A percentile compares a stretch with the other conserved stretches of the same genome.
Conservation (phyloP, 768 basidiomycete genomes). For the Leccinellum albellum region DNA sequence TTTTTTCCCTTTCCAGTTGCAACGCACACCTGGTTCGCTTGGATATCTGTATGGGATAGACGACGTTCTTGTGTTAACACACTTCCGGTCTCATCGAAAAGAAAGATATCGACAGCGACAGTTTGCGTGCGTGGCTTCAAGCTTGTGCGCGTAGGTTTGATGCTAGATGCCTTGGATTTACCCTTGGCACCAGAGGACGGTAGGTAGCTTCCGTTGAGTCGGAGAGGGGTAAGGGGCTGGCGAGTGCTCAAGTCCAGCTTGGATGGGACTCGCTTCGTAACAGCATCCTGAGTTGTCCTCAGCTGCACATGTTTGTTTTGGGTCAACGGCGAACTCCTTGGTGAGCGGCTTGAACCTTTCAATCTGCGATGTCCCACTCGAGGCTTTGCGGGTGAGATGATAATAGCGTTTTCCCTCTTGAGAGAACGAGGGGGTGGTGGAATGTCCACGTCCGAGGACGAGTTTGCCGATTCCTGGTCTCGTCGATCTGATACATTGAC, state of each 20-base stretch:
- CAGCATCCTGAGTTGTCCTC: slow-evolving; percentile 8
- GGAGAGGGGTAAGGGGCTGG: slow-evolving; percentile 39
- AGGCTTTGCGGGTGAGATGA: slow-evolving; percentile 21
- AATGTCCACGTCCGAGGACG: slow-evolving; percentile 42
- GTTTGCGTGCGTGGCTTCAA: slow-evolving; percentile 44
- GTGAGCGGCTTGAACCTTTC: slow-evolving; percentile 15
- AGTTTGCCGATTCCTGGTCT: slow-evolving; percentile 24
- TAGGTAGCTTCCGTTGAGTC: slow-evolving; percentile 32
- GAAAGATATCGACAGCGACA: slow-evolving; percentile 63
- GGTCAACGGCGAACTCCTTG: slow-evolving; percentile 19
- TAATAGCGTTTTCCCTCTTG: slow-evolving; percentile 22
- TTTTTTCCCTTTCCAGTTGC: slow-evolving; percentile 9
- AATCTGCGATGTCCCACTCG: slow-evolving; percentile 9
- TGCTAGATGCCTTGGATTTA: slow-evolving; percentile 19
- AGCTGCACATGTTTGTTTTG: slow-evolving; percentile 25
- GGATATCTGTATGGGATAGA: slow-evolving; percentile 45
- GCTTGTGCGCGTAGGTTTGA: slow-evolving; percentile 20
- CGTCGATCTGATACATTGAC: slow-evolving; percentile 42
- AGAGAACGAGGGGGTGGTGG: slow-evolving; percentile 4
- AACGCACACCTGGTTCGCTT: slow-evolving; percentile 29
- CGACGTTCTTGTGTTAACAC: slow-evolving; percentile 60
- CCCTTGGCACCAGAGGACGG: slow-evolving; percentile 18
- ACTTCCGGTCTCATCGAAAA: slow-evolving; percentile 58
- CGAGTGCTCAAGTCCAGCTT: slow-evolving; percentile 24
- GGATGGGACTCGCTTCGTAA: slow-evolving; percentile 13